Conservation (phyloP, 768 basidiomycete species). For the Podaxis mareebaensis region DNA sequence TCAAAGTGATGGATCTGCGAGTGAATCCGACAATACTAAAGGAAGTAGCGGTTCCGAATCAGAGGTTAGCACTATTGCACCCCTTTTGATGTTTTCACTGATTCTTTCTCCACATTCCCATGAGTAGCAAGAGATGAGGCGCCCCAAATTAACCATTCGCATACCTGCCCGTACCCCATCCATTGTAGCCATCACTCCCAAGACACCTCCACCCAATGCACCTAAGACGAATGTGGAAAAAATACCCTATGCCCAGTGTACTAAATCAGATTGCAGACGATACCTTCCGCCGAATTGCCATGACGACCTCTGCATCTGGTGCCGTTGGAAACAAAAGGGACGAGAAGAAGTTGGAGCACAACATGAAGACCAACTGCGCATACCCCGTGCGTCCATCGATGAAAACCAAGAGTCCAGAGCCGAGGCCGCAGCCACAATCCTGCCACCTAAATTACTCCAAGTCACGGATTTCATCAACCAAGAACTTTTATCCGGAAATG, state of each 20-base stretch:
- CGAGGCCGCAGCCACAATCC: not conserved
- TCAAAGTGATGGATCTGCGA: constrained; percentile 16
- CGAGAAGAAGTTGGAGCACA: not conserved
- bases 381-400: not conserved
- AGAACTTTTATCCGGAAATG: constrained; percentile 3
- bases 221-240: not conserved
- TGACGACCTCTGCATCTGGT: constrained; percentile 1
- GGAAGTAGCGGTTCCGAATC: not conserved
- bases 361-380: not conserved
- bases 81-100: not conserved
- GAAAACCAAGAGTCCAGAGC: not conserved
- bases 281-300: not conserved
- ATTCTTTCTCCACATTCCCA: not conserved
- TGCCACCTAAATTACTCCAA: not conserved
- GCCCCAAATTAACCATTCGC: not conserved
- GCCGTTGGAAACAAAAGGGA: not conserved
- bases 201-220: not conserved
- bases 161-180: not conserved
- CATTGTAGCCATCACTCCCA: not conserved
- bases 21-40: not conserved
- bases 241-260: constrained; percentile 1
- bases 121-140: not conserved
- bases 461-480: constrained; percentile 4
- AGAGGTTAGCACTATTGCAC: constrained; percentile 6
- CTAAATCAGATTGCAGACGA: not conserved